Evolutionary conservation across 257 asterid genomes (phyloP), one percentile per base, ranked within the genome.

Genomic region (Capsicum baccatum): DNA sequence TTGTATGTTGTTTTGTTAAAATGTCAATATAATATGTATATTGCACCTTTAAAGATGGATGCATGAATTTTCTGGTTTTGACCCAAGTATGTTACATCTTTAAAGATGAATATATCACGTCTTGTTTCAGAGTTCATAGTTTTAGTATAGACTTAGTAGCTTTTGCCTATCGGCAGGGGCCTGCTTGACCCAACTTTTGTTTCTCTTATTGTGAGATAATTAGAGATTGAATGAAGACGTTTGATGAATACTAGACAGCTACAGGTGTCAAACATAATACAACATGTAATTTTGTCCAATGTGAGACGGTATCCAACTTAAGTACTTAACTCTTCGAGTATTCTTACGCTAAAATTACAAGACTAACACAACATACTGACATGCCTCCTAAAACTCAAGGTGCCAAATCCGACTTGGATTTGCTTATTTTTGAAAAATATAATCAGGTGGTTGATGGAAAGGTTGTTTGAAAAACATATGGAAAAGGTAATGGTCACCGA

Each of bases 331-430:
- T 11, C 48, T 66, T 66, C 9, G 17, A 66, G 44, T 66, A 66
- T 6, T 19, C 42, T 73, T 50, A 26, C 81, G 52, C 4, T 52
- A 12, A 50, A 47, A 76, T 52, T 21, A 13, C 39, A 52, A 76
- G 47, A 76, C 63, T 76, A 52, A 21, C 19, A 78, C 81, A 54
- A 10, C 33, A 78, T 54, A 54, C 81, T 21, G 42, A 54, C 64
- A 8, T 78, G 15, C 64, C 64, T 9, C 6, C 64, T 78, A 26
- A 54, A 78, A 14, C 50, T 78, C 13, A 11, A 33, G 64, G 64
- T 33, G 82, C 82, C 64, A 78, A 78, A 78, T 26, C 48, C 21
- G 19, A 78, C 26, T 44, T 78, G 44, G 42, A 50, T 54, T 54
- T 54, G 9, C 48, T 78, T 78, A 8, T 52, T 76, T 39, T 52